phyloP scores from a whole-genome alignment of 163 green algal species.

The Volvox carteri region DNA sequence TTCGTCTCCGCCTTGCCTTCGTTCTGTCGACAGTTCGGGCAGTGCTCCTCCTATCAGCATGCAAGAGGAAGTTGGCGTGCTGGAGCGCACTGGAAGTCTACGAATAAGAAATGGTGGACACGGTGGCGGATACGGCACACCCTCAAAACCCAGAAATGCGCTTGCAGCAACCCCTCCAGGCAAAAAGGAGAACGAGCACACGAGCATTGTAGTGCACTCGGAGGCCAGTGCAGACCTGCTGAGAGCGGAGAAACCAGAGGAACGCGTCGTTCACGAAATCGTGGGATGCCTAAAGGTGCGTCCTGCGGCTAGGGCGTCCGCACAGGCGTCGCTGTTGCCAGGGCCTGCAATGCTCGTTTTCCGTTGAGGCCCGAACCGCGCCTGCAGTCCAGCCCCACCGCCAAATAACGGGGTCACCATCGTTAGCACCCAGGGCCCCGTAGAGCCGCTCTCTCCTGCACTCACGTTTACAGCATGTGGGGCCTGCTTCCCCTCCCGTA shows the following conservation, averaged over 20 bases:
- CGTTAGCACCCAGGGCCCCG: too few relatives aligned
- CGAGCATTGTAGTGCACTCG: constrained; percentile 22
- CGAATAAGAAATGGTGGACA: neutral
- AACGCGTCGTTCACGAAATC: constrained; percentile 47
- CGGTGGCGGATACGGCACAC: constrained; percentile 4
- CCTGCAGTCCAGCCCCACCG: too few relatives aligned
- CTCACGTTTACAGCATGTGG: too few relatives aligned
- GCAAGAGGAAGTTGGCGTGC: constrained; percentile 2
- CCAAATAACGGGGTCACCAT: too few relatives aligned
- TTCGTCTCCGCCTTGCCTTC: neutral
- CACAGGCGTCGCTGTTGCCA: too few relatives aligned
- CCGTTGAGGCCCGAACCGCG: too few relatives aligned
- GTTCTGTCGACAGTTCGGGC: neutral
- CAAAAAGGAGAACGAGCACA: constrained; percentile 31
- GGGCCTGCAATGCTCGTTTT: too few relatives aligned
- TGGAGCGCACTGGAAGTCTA: neutral
- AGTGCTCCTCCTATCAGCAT: neutral
- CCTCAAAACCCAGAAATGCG: neutral
- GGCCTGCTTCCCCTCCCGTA: too few relatives aligned
- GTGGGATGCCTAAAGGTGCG: constrained; percentile 55
- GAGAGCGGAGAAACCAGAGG: constrained; percentile 41
- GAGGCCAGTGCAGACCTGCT: constrained; percentile 6
- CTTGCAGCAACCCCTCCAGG: neutral
- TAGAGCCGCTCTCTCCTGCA: too few relatives aligned
- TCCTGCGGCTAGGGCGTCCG: neutral